Evolutionary conservation across 1,284 basidiomycete species (phyloP), one percentile per base, ranked within the genome.

Genomic region (Cutaneotrichosporon sp.): DNA sequence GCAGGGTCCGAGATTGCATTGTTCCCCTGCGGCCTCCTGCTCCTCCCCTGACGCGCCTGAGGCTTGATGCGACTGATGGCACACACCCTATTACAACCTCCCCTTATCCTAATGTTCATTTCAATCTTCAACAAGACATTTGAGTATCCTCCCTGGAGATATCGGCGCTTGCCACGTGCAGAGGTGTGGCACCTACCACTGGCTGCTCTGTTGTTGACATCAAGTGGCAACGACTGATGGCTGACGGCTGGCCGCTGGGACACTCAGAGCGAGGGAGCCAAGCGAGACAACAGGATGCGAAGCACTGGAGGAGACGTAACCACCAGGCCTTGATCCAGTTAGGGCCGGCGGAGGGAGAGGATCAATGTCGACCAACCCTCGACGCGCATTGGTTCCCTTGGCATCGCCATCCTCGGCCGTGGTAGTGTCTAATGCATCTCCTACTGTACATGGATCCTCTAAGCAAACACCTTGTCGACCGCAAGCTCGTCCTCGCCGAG

Each of bases 391-490:
- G 29, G 5, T 29, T 9, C 29, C 29, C 29, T 9, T 29, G 29
- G 5, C 5, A 29, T 29, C 29, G 22, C n/a, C 25, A 6, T 25
- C 6, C 20, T 16, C 45, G 22, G n/a, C 20, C 29, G 20, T 52
- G n/a, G 50, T 24, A 52, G 16, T 53, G 33, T 31, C 38, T 42
- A 42, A 45, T 47, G 45, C 45, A 47, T 47, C 45, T 47, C 45
- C 4, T 47, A 47, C 9, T 47, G 45, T 47, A 46, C 42, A 56
- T 49, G 27, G 20, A 13, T 42, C 34, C 52, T 38, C 34, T 73
- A 97, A 65, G 88, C 86, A 79, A 98, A 98, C 34, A 98, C 90
- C 80, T 92, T 94, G 51, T 88, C 84, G 59, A 93, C 88, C 38
- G 88, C 89, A 71, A 98, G 80, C 66, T 87, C 87, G 80, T 93